Evolutionary conservation across 1,284 basidiomycete species (phyloP).

Genomic region (Cutaneotrichosporon sp.): DNA sequence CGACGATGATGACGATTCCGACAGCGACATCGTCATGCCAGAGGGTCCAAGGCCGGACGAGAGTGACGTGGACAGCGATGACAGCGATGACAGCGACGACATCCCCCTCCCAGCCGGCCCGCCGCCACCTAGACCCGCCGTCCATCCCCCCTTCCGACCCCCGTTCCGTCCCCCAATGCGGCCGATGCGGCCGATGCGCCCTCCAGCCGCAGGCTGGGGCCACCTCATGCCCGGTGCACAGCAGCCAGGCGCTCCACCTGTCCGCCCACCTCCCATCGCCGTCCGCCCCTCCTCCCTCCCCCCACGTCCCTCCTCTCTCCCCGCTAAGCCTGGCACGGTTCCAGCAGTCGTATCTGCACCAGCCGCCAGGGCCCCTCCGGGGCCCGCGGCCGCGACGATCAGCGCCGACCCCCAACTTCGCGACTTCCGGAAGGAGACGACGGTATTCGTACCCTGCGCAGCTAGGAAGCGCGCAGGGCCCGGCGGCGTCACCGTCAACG

Average conservation of each 20-base stretch:
- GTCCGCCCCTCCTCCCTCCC: conserved; percentile 4
- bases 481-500: conserved; percentile 34
- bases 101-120: conserved; percentile 55
- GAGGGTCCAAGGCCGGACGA: conserved; percentile 68
- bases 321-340: conserved; percentile 4
- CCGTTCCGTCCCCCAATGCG: conserved; percentile 11
- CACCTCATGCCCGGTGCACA: conserved; percentile 11
- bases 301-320: conserved; percentile 13
- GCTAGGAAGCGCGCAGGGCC: conserved; percentile 39
- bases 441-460: conserved; percentile 72
- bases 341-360: conserved; percentile 8
- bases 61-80: conserved; percentile 47
- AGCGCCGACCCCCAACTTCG: conserved; percentile 79
- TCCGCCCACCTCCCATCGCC: background rate
- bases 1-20: conserved; percentile 46
- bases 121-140: conserved; percentile 45
- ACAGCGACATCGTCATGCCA: conserved; percentile 84
- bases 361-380: conserved; percentile 21
- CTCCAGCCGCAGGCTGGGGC: conserved; percentile 17
- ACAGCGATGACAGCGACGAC: conserved; percentile 51
- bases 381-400: conserved; percentile 61
- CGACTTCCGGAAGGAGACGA: conserved; percentile 87
- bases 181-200: background rate
- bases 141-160: conserved; percentile 27
- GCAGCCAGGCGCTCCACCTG: background rate